Evolutionary conservation across 179 eudicot species (phyloP).

Genomic region (Patellifolia procumbens): DNA sequence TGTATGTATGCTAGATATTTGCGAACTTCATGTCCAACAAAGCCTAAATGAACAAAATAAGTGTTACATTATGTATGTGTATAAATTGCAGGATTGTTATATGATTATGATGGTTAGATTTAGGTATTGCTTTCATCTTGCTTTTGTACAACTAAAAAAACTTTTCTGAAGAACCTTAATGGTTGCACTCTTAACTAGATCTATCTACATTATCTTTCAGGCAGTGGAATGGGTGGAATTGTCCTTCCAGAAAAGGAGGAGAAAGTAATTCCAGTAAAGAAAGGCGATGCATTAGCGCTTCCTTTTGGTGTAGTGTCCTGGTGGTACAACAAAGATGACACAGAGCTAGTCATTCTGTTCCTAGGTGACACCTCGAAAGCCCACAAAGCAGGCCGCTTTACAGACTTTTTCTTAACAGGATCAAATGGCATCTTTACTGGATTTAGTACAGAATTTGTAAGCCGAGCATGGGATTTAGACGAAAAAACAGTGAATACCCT

Average conservation of each 20-base stretch:
- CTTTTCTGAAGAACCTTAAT: not conserved
- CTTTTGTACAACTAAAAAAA: not conserved
- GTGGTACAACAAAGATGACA: conserved; percentile 73
- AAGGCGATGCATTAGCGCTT: conserved; percentile 68
- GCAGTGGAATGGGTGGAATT: conserved; percentile 63
- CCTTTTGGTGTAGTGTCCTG: conserved; percentile 70
- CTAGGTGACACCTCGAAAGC: conserved; percentile 67
- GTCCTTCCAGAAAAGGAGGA: conserved; percentile 75
- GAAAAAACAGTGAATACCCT: conserved; percentile 53
- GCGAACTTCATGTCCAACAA: not conserved
- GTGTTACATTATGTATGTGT: not conserved
- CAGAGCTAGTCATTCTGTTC: conserved; percentile 65
- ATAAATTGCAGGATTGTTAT: not conserved
- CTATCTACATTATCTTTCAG: conserved; percentile 24
- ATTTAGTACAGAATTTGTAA: conserved; percentile 65
- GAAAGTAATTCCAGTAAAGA: conserved; percentile 59
- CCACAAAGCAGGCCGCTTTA: conserved; percentile 64
- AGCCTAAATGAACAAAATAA: not conserved
- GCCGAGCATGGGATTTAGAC: conserved; percentile 66
- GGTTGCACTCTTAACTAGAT: not conserved
- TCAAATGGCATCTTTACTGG: conserved; percentile 69
- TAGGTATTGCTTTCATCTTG: not conserved
- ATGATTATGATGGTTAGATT: too few relatives aligned
- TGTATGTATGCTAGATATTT: too few relatives aligned
- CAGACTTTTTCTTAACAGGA: conserved; percentile 63